Evolutionary conservation across 805 yeast species (phyloP).

Genomic region (Lipomyces starkeyi): DNA sequence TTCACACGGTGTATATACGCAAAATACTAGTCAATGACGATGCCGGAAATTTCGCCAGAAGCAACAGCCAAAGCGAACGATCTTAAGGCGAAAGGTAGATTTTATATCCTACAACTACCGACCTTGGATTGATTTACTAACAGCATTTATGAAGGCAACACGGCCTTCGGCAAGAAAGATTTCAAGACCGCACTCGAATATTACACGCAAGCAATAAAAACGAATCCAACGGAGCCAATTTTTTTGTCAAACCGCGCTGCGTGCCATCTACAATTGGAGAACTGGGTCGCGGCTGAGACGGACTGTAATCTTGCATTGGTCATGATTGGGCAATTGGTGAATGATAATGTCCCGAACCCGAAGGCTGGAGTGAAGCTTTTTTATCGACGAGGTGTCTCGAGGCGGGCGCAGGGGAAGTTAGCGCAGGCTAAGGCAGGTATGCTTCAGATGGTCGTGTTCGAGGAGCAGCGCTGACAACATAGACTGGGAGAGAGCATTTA

Average conservation of each 20-base stretch:
- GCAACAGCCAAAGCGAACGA: not conserved
- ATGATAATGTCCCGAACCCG: conserved; percentile 1
- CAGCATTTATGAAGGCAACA: conserved; percentile 53
- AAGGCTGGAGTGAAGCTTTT: conserved; percentile 20
- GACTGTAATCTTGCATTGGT: conserved; percentile 49
- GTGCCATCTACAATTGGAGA: conserved; percentile 59
- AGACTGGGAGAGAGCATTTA: conserved; percentile 29
- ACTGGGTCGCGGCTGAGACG: conserved; percentile 56
- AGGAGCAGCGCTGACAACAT: conserved; percentile 1
- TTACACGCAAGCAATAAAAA: conserved; percentile 61
- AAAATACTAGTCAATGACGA: not conserved
- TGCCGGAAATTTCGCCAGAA: not conserved
- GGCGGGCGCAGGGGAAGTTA: conserved; percentile 14
- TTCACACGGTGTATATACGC: not conserved
- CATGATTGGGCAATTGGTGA: not conserved
- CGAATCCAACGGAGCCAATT: conserved; percentile 58
- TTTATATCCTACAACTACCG: not conserved
- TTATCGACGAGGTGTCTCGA: conserved; percentile 26
- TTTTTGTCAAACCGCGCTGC: conserved; percentile 73
- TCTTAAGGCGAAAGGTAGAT: conserved; percentile 15
- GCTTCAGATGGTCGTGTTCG: not conserved
- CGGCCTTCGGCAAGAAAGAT: conserved; percentile 54
- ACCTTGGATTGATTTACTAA: not conserved
- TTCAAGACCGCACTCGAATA: conserved; percentile 58
- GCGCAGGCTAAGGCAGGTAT: conserved; percentile 20